phyloP scores from a whole-genome alignment of 805 yeast species.

The Kazachstania bromeliacearum region DNA sequence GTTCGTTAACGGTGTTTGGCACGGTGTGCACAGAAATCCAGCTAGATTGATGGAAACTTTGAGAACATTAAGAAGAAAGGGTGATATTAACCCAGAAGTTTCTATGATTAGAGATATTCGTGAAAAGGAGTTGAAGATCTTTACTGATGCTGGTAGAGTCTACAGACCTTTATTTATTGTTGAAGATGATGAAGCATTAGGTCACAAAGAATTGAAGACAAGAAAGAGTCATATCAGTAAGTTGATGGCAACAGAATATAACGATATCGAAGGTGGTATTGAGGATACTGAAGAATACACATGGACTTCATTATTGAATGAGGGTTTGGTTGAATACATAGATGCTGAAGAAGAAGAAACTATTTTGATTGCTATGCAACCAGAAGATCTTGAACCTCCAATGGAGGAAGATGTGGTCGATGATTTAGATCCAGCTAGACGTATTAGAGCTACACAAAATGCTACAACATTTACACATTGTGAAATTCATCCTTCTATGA shows the following conservation, averaged over 20 bases:
- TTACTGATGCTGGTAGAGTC: conserved; percentile 98
- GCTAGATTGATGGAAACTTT: conserved; percentile 84
- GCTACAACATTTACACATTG: conserved; percentile 92
- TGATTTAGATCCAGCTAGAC: conserved; percentile 47
- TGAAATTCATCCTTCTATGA: conserved; percentile 98
- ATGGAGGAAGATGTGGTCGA: conserved; percentile 40
- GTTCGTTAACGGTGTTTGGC: conserved; percentile 98
- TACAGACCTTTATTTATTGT: conserved; percentile 94
- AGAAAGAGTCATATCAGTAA: conserved; percentile 76
- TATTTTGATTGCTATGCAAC: conserved; percentile 96
- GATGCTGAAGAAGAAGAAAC: conserved; percentile 99
- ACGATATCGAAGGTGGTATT: conserved; percentile 41
- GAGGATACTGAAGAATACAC: conserved; percentile 54
- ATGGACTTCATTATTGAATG: conserved; percentile 75
- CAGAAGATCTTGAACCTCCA: conserved; percentile 81
- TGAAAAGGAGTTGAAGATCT: conserved; percentile 90
- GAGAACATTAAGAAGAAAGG: conserved; percentile 85
- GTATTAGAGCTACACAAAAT: conserved; percentile 69
- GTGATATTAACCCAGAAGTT: conserved; percentile 93
- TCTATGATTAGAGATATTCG: conserved; percentile 94
- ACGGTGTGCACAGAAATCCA: conserved; percentile 96
- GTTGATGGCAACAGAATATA: conserved; percentile 55
- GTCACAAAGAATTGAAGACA: conserved; percentile 59
- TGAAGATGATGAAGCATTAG: conserved; percentile 68
- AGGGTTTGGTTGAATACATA: conserved; percentile 89